These are phyloP conservation scores for Candida arabinofermentans DNA, from an alignment of 805 yeast species.

Conservation along the genomic window DNA sequence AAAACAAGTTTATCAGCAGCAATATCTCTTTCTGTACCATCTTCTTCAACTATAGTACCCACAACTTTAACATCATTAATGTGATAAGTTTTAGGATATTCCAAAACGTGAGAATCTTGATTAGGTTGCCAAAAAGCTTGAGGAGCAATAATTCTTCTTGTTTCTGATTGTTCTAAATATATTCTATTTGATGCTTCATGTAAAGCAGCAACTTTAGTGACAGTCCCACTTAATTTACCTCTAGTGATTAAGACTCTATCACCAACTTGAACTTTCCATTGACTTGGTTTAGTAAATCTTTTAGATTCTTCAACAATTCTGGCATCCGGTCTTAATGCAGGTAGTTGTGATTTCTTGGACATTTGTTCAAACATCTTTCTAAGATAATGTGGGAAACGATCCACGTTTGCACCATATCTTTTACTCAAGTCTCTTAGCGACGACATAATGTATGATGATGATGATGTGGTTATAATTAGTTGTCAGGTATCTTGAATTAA, in stretches of 20 bases:
- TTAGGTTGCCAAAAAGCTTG: slow-evolving; percentile 67
- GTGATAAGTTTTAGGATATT: slow-evolving; percentile 61
- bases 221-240: slow-evolving; percentile 72
- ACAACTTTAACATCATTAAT: slow-evolving; percentile 66
- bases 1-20: slow-evolving; percentile 74
- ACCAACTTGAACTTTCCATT: slow-evolving; percentile 66
- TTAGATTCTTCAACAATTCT: slow-evolving; percentile 30
- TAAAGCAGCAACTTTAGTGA: slow-evolving; percentile 62
- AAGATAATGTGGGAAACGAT: slow-evolving; percentile 26
- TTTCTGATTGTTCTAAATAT: slow-evolving; percentile 64
- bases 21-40: slow-evolving; percentile 60
- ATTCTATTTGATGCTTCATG: slow-evolving; percentile 59
- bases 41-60: slow-evolving; percentile 67
- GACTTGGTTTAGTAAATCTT: slow-evolving; percentile 39
- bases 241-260: slow-evolving; percentile 70
- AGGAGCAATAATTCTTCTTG: slow-evolving; percentile 63
- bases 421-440: slow-evolving; percentile 21
- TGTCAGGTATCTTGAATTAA: no score
- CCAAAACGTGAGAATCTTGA: slow-evolving; percentile 66
- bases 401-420: slow-evolving; percentile 30
- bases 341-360: slow-evolving; percentile 28
- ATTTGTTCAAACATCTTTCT: slow-evolving; percentile 27
- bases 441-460: slow-evolving; percentile 8
- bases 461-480: background rate
- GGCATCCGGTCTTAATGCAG: slow-evolving; percentile 27